Percentiles rank a stretch among this genome's conserved stretches.
phyloP scores from a whole-genome alignment of 2,329 filamentous ascomycete species.

The Phoma sp. region DNA sequence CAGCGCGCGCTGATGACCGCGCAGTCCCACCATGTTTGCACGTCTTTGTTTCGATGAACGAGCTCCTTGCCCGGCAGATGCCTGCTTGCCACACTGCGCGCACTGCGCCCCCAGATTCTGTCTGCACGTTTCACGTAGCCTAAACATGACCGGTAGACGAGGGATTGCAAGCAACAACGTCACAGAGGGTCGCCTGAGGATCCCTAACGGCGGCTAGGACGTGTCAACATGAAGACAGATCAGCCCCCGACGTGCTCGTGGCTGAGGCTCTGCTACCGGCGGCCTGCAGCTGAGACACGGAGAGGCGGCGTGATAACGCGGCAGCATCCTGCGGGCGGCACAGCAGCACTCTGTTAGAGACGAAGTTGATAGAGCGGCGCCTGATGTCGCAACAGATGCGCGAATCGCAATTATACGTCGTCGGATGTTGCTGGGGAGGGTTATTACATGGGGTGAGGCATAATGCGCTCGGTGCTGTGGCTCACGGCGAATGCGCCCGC shows the following conservation, averaged over 20 bases:
- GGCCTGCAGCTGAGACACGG: slow-evolving; percentile 9
- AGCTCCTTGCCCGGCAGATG: slow-evolving; percentile 7
- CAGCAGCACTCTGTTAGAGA: neutral
- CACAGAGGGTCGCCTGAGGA: neutral
- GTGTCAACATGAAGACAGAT: neutral
- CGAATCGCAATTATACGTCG: slow-evolving; percentile 9
- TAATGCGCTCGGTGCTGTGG: neutral
- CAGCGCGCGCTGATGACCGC: slow-evolving; percentile 9
- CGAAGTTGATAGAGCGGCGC: neutral
- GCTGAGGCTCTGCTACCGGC: slow-evolving; percentile 12
- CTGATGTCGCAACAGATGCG: neutral
- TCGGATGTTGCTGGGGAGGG: neutral
- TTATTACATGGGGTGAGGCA: slow-evolving; percentile 1
- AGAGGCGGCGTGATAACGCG: neutral
- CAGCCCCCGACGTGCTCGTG: neutral
- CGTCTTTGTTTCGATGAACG: slow-evolving; percentile 24
- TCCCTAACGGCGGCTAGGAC: slow-evolving; percentile 1
- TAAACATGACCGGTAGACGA: neutral
- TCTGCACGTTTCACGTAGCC: neutral
- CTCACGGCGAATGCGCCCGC: slow-evolving; percentile 4
- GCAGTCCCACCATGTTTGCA: slow-evolving; percentile 20
- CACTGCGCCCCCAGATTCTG: slow-evolving; percentile 4
- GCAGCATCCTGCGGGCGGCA: neutral
- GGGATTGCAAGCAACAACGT: neutral
- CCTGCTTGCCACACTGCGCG: slow-evolving; percentile 5